Conservation (phyloP, 2,329 filamentous ascomycete genomes). For the Aspergillus calidoustus region DNA sequence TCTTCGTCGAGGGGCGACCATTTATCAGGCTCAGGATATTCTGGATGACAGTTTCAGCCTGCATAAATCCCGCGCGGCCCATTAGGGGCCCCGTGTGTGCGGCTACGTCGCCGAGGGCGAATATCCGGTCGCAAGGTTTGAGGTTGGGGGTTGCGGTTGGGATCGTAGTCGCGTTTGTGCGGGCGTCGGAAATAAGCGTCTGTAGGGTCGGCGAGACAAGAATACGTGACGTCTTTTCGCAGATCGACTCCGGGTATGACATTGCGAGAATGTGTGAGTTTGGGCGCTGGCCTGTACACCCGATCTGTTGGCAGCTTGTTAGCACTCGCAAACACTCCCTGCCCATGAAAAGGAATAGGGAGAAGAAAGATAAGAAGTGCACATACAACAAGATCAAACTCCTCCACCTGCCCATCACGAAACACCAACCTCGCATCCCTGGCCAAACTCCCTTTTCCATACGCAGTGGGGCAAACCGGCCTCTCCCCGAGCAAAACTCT, state of each 20-base stretch:
- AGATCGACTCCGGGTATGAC: constrained; percentile 52
- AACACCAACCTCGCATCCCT: constrained; percentile 54
- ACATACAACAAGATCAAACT: constrained; percentile 5
- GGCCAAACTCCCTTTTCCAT: constrained; percentile 50
- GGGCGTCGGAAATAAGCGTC: constrained; percentile 51
- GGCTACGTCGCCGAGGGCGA: constrained; percentile 68
- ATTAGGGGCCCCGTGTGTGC: constrained; percentile 58
- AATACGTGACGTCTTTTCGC: constrained; percentile 54
- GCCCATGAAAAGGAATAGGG: too few species aligned
- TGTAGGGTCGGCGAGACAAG: constrained; percentile 62
- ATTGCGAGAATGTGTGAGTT: constrained; percentile 55
- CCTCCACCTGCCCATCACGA: constrained; percentile 41
- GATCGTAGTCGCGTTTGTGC: background rate
- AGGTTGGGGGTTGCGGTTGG: constrained; percentile 36
- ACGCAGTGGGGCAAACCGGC: constrained; percentile 40
- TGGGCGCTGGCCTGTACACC: constrained; percentile 63
- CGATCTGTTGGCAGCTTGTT: background rate
- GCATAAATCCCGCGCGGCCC: constrained; percentile 58
- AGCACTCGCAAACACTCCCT: too few species aligned
- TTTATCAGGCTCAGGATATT: constrained; percentile 59
- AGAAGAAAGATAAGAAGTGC: too few species aligned
- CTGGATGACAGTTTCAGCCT: constrained; percentile 57
- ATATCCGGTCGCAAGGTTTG: constrained; percentile 49
- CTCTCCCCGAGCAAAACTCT: constrained; percentile 59
- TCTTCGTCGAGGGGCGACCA: constrained; percentile 43